A percentile compares a stretch with the other conserved stretches of the same genome.
Evolutionary conservation across 2,329 filamentous ascomycete genomes (phyloP).

Genomic region (Ophiocordyceps australis): DNA sequence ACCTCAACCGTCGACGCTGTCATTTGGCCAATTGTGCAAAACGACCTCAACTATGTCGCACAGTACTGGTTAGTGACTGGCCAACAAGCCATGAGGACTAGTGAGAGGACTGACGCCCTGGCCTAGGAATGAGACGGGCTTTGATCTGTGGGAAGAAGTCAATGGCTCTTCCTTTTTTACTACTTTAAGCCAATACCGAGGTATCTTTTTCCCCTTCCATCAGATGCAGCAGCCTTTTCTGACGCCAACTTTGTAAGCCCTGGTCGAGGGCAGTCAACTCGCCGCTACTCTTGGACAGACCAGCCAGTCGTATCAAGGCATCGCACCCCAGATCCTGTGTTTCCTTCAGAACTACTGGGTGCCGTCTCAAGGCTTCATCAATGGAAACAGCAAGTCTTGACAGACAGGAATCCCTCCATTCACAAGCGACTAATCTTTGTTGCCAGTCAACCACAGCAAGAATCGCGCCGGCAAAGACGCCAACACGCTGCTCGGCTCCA

Average conservation of each 20-base stretch:
- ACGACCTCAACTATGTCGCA: constrained; percentile 58
- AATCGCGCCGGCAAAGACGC: constrained; percentile 52
- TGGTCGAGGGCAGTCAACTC: constrained; percentile 47
- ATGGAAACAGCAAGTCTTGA: constrained; percentile 40
- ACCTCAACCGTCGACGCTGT: constrained; percentile 32
- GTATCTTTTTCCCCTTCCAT: constrained; percentile 14
- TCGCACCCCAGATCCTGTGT: constrained; percentile 55
- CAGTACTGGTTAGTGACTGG: constrained; percentile 41
- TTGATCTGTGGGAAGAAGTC: constrained; percentile 75
- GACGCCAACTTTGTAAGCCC: too few species aligned
- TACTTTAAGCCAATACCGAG: constrained; percentile 47
- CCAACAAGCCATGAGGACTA: too few species aligned
- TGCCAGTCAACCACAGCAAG: constrained; percentile 33
- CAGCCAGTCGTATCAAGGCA: constrained; percentile 39
- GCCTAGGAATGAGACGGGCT: constrained; percentile 36
- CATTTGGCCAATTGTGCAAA: constrained; percentile 57
- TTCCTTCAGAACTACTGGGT: constrained; percentile 63
- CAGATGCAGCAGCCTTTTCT: too few species aligned
- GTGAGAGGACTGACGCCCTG: too few species aligned
- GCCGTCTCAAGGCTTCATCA: constrained; percentile 34
- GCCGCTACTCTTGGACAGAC: constrained; percentile 43
- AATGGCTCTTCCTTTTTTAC: constrained; percentile 68
- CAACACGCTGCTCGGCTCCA: constrained; percentile 49
- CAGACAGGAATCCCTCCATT: too few species aligned
- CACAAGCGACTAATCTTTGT: too few species aligned